Conservation (phyloP, 2,329 filamentous ascomycete genomes). For the Aureobasidium sp. region DNA sequence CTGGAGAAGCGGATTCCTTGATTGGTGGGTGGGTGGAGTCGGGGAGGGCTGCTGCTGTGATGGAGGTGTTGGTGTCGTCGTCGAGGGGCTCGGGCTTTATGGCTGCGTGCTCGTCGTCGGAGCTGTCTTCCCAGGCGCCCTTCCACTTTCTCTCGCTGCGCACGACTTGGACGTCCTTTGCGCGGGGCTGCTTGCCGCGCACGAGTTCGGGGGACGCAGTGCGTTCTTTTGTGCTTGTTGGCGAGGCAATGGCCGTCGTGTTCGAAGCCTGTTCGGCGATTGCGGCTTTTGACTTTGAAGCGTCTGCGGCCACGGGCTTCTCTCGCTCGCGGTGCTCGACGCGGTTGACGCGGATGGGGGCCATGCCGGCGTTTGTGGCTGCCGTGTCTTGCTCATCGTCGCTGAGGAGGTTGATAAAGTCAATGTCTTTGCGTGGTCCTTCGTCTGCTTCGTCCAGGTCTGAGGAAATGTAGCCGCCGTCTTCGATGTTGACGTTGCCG, state of each 20-base stretch:
- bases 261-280: constrained; percentile 11
- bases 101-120: constrained; percentile 27
- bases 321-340: constrained; percentile 50
- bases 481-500: constrained; percentile 24
- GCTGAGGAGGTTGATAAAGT: constrained; percentile 50
- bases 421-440: constrained; percentile 47
- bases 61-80: constrained; percentile 20
- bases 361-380: constrained; percentile 21
- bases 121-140: constrained; percentile 38
- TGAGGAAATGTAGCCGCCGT: constrained; percentile 40
- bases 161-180: constrained; percentile 38
- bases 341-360: constrained; percentile 50
- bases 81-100: constrained; percentile 51
- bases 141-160: constrained; percentile 36
- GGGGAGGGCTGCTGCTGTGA: not conserved
- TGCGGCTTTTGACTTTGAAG: constrained; percentile 21
- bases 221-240: constrained; percentile 17
- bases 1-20: constrained; percentile 15
- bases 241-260: no score
- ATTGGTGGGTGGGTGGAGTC: constrained; percentile 10
- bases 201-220: constrained; percentile 13
- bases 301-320: constrained; percentile 42
- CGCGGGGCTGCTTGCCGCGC: constrained; percentile 33
- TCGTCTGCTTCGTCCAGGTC: constrained; percentile 46
- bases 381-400: constrained; percentile 40